Base-by-base conservation (phyloP, 768 basidiomycete genomes). In the Russula sp. region DNA sequence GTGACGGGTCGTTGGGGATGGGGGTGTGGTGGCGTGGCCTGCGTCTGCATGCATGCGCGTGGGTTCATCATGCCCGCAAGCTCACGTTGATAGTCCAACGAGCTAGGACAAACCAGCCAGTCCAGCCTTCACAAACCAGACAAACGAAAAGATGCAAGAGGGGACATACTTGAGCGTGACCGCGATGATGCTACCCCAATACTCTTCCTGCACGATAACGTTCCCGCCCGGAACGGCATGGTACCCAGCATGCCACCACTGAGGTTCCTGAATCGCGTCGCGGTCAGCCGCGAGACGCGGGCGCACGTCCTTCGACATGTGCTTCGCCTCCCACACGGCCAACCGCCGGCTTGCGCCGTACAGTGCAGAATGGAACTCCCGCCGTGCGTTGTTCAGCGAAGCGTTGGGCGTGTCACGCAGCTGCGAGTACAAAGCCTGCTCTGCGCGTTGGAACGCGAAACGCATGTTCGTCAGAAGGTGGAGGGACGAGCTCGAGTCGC, bases 151-250 rank as follows among this genome's bases (percentile, higher is more conserved):
- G 18, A 20, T 10, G 4, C 34, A 22, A 22, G n/a, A 32, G 27
- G 27, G 20, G 39, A 70, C 75, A 20, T 64, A 87, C 86, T 86
- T 86, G 55, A 89, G 73, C 8, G 87, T 88, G 72, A 86, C 89
- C 6, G 88, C 84, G 66, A 89, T 89, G 53, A 91, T 83, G 71
- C 87, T 89, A 8, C 87, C 87, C 86, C 84, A 87, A 71, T 89
- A 87, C 68, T 82, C 78, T 69, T 90, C 89, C 54, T 82, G 72
- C 9, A 89, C 81, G 62, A 89, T 79, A 5, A 88, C 77, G 69
- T 82, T 85, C 8, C 84, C 80, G 4, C 83, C 82, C n/a, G 88
- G 86, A 18, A 87, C 75, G 37, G 80, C 82, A 75, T 90, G 85
- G 69, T 77, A 84, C 9, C 78, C 79, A 20, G 73, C 74, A 16